Evolutionary conservation across 495 filamentous ascomycete species (phyloP).

Genomic region (Penicillium diatomitis): DNA sequence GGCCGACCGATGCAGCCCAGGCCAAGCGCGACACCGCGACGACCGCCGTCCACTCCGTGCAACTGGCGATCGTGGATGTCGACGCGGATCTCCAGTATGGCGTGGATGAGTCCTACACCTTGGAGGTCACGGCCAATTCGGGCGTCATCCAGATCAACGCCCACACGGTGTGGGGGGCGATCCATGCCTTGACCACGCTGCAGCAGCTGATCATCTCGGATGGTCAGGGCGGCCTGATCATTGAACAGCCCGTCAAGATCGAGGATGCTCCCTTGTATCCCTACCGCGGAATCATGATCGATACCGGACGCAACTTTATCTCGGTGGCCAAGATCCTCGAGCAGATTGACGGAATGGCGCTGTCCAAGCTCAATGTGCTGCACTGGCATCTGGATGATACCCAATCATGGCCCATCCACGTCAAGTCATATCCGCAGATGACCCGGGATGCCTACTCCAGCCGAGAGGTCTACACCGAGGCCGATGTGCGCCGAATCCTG

Average conservation of each 20-base stretch:
- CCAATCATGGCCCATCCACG: constrained; percentile 44
- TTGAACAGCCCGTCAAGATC: constrained; percentile 42
- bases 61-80: constrained; percentile 32
- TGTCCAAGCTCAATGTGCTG: constrained; percentile 44
- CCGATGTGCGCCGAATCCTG: constrained; percentile 34
- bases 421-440: constrained; percentile 43
- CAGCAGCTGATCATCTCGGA: constrained; percentile 44
- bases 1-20: constrained; percentile 32
- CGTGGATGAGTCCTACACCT: constrained; percentile 50
- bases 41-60: constrained; percentile 20
- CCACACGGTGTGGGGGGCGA: constrained; percentile 43
- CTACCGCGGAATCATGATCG: constrained; percentile 43
- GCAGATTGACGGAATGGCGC: constrained; percentile 43
- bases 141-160: constrained; percentile 35
- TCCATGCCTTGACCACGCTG: constrained; percentile 52
- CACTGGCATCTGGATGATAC: constrained; percentile 45
- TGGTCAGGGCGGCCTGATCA: constrained; percentile 32
- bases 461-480: constrained; percentile 32
- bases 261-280: constrained; percentile 40
- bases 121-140: constrained; percentile 29
- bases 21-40: constrained; percentile 26
- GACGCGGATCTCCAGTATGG: constrained; percentile 41
- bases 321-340: constrained; percentile 38
- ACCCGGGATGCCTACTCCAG: constrained; percentile 44
- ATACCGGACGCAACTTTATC: constrained; percentile 44